Base-by-base conservation (phyloP, 2,329 filamentous ascomycete species). In the Nothophaeocryptopus gaeumannii region DNA sequence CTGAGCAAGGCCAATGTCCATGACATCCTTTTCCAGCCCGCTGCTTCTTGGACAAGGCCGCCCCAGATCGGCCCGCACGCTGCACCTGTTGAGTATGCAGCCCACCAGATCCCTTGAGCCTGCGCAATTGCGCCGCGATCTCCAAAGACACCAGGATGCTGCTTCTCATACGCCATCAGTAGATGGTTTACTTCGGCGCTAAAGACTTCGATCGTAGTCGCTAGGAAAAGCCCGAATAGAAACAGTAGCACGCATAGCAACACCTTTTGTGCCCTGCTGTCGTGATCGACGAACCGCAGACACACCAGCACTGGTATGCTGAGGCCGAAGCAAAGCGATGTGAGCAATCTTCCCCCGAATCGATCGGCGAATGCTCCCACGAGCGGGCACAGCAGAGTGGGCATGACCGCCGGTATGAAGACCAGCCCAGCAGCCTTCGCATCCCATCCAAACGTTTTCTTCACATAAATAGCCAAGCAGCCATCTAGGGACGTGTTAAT, bases 401-500 rank as follows among this genome's bases (percentile, higher is more conserved):
- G 47, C 11, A 50, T 5, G 14, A 32, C 33, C 20, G 45, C 26
- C 16, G 47, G 40, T 20, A 50, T 20, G n/a, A 16, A 50, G 5
- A 41, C 11, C 33, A 50, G 40, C 2, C 47, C 47, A 14, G 40
- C 47, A 8, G 42, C 38, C 30, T 37, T 15, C 32, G 47, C 26
- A n/a, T 32, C 37, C 29, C 39, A 50, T 12, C 39, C 32, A 32
- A 50, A 50, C 3, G 31, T 16, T 4, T 45, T 26, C 8, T 20
- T 20, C 26, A 50, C 13, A 30, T 50, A 34, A 29, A 50, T 50
- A 15, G 47, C 39, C n/a, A 50, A 35, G 13, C 40, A 42, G 16
- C 32, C 39, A 34, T 50, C 47, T 20, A 50, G 45, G 7, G 47
- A 50, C 13, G 47, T 50, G n/a, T 45, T 20, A 5, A 50, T 37